These are phyloP conservation scores for Grosmannia penicillata DNA, from an alignment of 2,329 filamentous ascomycete species.

Conservation along the genomic window DNA sequence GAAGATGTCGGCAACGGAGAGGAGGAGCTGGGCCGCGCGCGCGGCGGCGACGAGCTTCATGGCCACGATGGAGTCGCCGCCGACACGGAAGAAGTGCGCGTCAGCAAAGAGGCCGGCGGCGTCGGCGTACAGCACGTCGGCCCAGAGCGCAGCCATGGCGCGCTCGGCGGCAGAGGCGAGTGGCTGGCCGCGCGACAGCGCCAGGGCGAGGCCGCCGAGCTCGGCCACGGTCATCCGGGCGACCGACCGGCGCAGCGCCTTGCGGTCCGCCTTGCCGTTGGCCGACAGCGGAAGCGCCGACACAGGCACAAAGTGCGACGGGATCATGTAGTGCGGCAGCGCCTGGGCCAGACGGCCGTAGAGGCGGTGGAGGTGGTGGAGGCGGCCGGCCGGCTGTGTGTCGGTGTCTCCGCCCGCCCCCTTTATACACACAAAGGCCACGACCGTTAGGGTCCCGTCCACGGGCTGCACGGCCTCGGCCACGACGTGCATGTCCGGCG, in stretches of 20 bases:
- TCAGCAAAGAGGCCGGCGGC: constrained; percentile 24
- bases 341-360: constrained; percentile 21
- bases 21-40: constrained; percentile 23
- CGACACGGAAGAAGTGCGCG: constrained; percentile 29
- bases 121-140: constrained; percentile 23
- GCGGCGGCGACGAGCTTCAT: constrained; percentile 28
- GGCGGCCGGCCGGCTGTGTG: constrained; percentile 30
- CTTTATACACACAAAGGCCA: too few species aligned
- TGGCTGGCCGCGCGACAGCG: constrained; percentile 22
- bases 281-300: constrained; percentile 31
- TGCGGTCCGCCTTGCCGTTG: constrained; percentile 34
- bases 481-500: background rate
- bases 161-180: constrained; percentile 29
- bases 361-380: constrained; percentile 29
- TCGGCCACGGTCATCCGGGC: constrained; percentile 26
- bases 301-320: constrained; percentile 32
- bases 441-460: constrained; percentile 29
- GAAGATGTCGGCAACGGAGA: constrained; percentile 29
- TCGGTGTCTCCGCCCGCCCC: too few species aligned
- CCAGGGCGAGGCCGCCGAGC: constrained; percentile 24
- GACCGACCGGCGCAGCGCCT: constrained; percentile 30
- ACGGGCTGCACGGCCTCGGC: background rate
- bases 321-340: constrained; percentile 27
- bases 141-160: constrained; percentile 32
- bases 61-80: constrained; percentile 30